phyloP scores from a whole-genome alignment of 805 yeast genomes.

The Saturnispora quitensis region DNA sequence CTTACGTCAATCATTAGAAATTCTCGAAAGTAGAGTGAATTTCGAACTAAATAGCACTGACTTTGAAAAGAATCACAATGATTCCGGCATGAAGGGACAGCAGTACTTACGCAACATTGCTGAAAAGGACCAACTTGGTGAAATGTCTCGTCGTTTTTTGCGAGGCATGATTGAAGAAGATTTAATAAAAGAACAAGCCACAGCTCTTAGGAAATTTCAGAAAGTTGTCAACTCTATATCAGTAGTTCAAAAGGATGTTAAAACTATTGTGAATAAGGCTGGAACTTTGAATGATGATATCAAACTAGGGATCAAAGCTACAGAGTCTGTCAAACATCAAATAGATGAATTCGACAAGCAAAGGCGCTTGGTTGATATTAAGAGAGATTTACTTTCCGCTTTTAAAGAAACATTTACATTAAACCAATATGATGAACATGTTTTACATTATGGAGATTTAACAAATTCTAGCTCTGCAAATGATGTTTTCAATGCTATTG shows the following conservation, averaged over 20 bases:
- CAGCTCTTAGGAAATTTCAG: constrained; percentile 36
- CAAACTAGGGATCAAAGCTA: constrained; percentile 19
- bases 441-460: constrained; percentile 27
- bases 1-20: constrained; percentile 23
- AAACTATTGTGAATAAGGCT: constrained; percentile 19
- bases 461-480: constrained; percentile 34
- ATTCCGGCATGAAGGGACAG: constrained; percentile 10
- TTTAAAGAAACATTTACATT: constrained; percentile 59
- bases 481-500: constrained; percentile 49
- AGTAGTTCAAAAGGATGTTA: constrained; percentile 24
- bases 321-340: constrained; percentile 13
- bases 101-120: constrained; percentile 29
- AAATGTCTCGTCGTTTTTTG: constrained; percentile 50
- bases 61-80: background rate
- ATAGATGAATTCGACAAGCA: constrained; percentile 23
- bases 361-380: constrained; percentile 32
- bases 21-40: constrained; percentile 20
- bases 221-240: constrained; percentile 35
- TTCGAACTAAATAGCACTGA: background rate
- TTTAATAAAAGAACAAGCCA: constrained; percentile 45
- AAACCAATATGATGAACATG: constrained; percentile 60
- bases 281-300: constrained; percentile 20
- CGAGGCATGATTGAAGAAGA: constrained; percentile 55
- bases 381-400: constrained; percentile 42
- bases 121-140: constrained; percentile 31